Percentiles rank a stretch among this genome's conserved stretches.
Conservation (phyloP, 148 eudicot genomes). For the Persicaria maculosa region DNA sequence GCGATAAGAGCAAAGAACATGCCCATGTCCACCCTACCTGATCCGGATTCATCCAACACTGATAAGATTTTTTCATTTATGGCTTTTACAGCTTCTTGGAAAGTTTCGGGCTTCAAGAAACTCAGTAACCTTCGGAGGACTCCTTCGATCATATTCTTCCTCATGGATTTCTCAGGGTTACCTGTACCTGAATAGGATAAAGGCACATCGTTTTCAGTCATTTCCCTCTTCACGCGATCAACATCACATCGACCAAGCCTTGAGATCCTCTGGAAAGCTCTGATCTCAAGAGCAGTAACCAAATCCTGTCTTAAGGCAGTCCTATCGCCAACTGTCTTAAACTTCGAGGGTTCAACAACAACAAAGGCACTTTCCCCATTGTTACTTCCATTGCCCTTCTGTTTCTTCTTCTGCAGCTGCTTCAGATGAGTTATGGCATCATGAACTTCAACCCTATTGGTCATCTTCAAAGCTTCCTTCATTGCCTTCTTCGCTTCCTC, state of each 20-base stretch:
- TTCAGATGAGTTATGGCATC: slow-evolving; percentile 91
- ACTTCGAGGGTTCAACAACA: slow-evolving; percentile 58
- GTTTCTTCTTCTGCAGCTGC: slow-evolving; percentile 83
- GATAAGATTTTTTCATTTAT: slow-evolving; percentile 78
- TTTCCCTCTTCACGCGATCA: slow-evolving; percentile 66
- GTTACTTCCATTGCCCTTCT: slow-evolving; percentile 54
- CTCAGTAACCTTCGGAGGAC: slow-evolving; percentile 58
- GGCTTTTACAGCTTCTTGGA: slow-evolving; percentile 83
- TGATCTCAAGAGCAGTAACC: slow-evolving; percentile 71
- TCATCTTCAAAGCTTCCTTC: slow-evolving; percentile 96
- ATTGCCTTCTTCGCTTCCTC: slow-evolving; percentile 92
- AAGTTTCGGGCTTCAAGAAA: slow-evolving; percentile 92
- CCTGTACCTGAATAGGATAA: slow-evolving; percentile 81
- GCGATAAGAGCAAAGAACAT: slow-evolving; percentile 91
- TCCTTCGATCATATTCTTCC: slow-evolving; percentile 83
- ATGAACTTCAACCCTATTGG: slow-evolving; percentile 89
- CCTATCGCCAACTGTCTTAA: slow-evolving; percentile 67
- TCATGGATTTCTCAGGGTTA: slow-evolving; percentile 70
- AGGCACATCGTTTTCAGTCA: slow-evolving; percentile 63
- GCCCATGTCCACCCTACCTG: slow-evolving; percentile 83
- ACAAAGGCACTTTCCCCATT: slow-evolving; percentile 65
- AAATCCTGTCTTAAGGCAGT: slow-evolving; percentile 67
- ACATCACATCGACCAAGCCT: slow-evolving; percentile 80
- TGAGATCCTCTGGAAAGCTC: slow-evolving; percentile 84
- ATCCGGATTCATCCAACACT: slow-evolving; percentile 72